Base-by-base conservation (phyloP, 1,284 basidiomycete species). In the Acaromyces ingoldii region DNA sequence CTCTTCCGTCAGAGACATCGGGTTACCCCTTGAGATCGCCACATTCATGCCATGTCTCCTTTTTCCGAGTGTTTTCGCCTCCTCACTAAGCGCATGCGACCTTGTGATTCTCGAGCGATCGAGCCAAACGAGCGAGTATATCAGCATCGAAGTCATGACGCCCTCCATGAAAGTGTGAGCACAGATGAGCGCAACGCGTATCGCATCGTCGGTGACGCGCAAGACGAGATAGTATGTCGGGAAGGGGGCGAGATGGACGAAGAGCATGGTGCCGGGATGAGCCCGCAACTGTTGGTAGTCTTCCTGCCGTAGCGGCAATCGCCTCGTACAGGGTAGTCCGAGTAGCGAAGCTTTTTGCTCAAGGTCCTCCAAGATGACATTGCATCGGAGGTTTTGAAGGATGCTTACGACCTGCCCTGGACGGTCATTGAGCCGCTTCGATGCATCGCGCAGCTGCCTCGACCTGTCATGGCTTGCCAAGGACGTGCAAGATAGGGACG, bases 321-420 rank as follows among this genome's bases (percentile, higher is more conserved):
- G 75, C 21, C 83, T 82, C 73, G 82, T 86, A 46, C 80, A 82
- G 64, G 84, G 84, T 25, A 90, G 72, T 5, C 72, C 74, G 1
- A 71, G 48, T 31, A 67, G 62, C 9, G 51, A 56, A 2, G 65
- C 67, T 51, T 63, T 71, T 19, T 61, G 47, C 53, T 73, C 71
- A 55, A 72, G 55, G 17, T 70, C 66, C 34, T 67, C 64, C 13
- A 63, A 52, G 15, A 72, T 57, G 4, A 60, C 62, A 41, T 55
- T 53, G 33, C 59, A 53, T 13, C 63, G 58, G 26, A 66, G 62
- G 24, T 42, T 51, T 29, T 61, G 57, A 6, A 69, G 52, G 6
- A 62, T 53, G 10, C 62, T 59, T 17, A 62, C 53, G 13, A 69
- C 41, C 2, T 49, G 36, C 2, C 55, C 57, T 34, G 66, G 47